Evolutionary conservation across 2,329 filamentous ascomycete genomes (phyloP).

Genomic region (Atkinsonella hypoxylon): DNA sequence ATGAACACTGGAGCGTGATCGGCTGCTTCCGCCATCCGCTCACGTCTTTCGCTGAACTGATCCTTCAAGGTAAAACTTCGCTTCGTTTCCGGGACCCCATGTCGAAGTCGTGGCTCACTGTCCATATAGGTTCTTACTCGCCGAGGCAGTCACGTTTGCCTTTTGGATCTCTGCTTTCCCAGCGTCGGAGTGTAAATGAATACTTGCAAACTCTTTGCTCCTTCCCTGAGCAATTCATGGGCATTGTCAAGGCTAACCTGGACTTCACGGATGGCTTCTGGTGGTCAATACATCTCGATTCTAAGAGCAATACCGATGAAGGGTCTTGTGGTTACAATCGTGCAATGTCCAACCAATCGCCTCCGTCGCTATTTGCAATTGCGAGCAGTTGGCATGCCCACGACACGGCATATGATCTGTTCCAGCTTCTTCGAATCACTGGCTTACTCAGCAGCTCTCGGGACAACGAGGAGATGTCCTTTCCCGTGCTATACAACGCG

Average conservation of each 20-base stretch:
- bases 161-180: slow-evolving; percentile 36
- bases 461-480: slow-evolving; percentile 34
- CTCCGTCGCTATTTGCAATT: slow-evolving; percentile 38
- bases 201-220: slow-evolving; percentile 35
- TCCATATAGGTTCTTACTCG: slow-evolving; percentile 28
- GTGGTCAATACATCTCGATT: slow-evolving; percentile 40
- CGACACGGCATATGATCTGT: slow-evolving; percentile 37
- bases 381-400: slow-evolving; percentile 39
- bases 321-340: slow-evolving; percentile 10
- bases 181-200: slow-evolving; percentile 39
- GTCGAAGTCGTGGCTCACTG: background rate
- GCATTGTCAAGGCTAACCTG: slow-evolving; percentile 31
- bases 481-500: slow-evolving; percentile 39
- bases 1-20: slow-evolving; percentile 35
- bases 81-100: background rate
- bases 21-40: slow-evolving; percentile 41
- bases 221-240: slow-evolving; percentile 25
- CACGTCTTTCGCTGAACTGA: slow-evolving; percentile 32
- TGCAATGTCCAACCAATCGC: slow-evolving; percentile 28
- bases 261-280: slow-evolving; percentile 47
- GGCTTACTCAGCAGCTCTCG: slow-evolving; percentile 36
- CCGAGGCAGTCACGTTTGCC: slow-evolving; percentile 38
- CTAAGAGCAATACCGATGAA: slow-evolving; percentile 13
- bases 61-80: slow-evolving; percentile 33
- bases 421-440: slow-evolving; percentile 39